Evolutionary conservation across 495 filamentous ascomycete genomes (phyloP), one percentile per base, ranked within the genome.

Genomic region (Hypoxylon lenormandii): DNA sequence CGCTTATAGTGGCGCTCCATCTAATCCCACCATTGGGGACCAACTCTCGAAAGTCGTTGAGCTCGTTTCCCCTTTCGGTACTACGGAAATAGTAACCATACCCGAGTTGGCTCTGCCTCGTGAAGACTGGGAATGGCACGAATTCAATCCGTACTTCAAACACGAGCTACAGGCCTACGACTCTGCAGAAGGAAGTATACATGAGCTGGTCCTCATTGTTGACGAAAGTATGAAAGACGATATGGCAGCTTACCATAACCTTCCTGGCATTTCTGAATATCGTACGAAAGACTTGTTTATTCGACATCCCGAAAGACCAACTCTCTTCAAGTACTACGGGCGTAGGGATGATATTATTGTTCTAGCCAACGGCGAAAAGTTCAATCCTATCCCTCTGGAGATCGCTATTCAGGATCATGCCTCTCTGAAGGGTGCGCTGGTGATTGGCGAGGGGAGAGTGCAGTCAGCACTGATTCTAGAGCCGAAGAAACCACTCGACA

Each of bases 261-360:
- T 82, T 42, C 80, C 81, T 0, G 66, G 82, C 1, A 19, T 74
- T 0, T 21, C 77, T 8, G 76, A 80, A 49, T 85, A 79, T 54
- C 60, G 56, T 5, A 84, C 79, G 15, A 80, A 78, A 26, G 85
- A 87, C 69, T 76, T 88, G 0, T 88, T 79, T 52, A 57, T 60
- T 4, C 69, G 63, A 28, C 82, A 86, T 59, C 79, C 83, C 0
- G 64, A 71, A 0, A 73, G 77, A 21, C 68, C 78, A 0, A 51
- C 66, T 5, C 62, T 80, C 0, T 87, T 80, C 81, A 66, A 63
- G 7, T 82, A 80, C 51, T 52, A 69, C 23, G 81, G 83, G 0
- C 75, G 85, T 5, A 26, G 57, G 0, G 84, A 89, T 54, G 85
- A 87, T 64, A 69, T 87, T 3, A 80, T 88, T 46, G 83, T 87